Conservation (phyloP, 2,329 filamentous ascomycete genomes). For the Hymenotorrendiella dingleyae region DNA sequence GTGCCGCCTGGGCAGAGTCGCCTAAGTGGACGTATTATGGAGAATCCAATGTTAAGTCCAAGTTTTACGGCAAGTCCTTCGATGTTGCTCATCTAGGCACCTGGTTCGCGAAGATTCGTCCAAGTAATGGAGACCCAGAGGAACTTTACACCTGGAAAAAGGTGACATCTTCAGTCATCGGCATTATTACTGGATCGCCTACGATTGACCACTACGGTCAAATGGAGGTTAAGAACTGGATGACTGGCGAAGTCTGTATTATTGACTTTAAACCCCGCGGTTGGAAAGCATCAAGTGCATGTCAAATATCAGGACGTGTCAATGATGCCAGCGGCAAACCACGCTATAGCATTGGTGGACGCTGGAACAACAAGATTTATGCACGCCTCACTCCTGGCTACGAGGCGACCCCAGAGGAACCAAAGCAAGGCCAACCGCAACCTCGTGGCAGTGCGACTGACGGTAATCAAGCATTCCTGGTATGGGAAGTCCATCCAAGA, state of each 20-base stretch:
- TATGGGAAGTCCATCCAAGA: slow-evolving; percentile 84
- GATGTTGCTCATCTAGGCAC: slow-evolving; percentile 95
- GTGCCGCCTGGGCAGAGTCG: slow-evolving; percentile 87
- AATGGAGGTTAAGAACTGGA: slow-evolving; percentile 98
- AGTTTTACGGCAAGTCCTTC: slow-evolving; percentile 96
- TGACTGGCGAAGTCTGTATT: slow-evolving; percentile 81
- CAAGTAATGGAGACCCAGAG: slow-evolving; percentile 65
- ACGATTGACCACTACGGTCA: slow-evolving; percentile 96
- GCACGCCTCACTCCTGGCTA: slow-evolving; percentile 88
- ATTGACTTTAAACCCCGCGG: slow-evolving; percentile 93
- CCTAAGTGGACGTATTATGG: slow-evolving; percentile 97
- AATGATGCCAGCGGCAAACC: slow-evolving; percentile 73
- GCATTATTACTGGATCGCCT: slow-evolving; percentile 94
- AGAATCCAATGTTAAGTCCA: slow-evolving; percentile 90
- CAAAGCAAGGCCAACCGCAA: slow-evolving; percentile 36
- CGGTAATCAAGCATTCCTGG: slow-evolving; percentile 73
- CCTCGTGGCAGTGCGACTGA: slow-evolving; percentile 49
- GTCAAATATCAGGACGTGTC: slow-evolving; percentile 81
- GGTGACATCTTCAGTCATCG: slow-evolving; percentile 93
- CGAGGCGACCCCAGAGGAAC: slow-evolving; percentile 64
- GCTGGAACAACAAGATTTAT: slow-evolving; percentile 97
- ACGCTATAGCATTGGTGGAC: slow-evolving; percentile 82
- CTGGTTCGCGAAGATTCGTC: slow-evolving; percentile 87
- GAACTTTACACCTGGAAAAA: slow-evolving; percentile 99
- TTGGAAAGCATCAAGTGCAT: slow-evolving; percentile 91